Evolutionary conservation across 139 green algal genomes (phyloP).

Genomic region (Chlorella sorokiniana): DNA sequence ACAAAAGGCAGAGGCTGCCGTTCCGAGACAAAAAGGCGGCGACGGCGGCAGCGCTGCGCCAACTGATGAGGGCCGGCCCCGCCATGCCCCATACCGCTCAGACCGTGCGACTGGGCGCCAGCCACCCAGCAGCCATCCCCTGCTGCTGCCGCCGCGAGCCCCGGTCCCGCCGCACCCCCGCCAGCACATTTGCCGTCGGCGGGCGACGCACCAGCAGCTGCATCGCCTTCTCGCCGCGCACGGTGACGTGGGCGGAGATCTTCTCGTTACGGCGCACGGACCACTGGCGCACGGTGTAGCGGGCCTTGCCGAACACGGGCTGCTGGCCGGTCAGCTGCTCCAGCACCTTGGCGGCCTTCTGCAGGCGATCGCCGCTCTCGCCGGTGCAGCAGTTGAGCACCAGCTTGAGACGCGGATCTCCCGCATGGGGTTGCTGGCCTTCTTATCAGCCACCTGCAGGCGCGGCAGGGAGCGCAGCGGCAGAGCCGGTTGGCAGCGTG

Average conservation of each 20-base stretch:
- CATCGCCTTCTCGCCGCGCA: slow-evolving; percentile 98
- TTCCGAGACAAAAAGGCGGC: too few species aligned
- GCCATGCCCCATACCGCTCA: too few species aligned
- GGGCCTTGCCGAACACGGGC: slow-evolving; percentile 96
- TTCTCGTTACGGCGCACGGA: slow-evolving; percentile 99
- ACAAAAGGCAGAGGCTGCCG: too few species aligned
- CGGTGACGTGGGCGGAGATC: slow-evolving; percentile 96
- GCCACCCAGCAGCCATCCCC: too few species aligned
- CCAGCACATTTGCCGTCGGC: neutral
- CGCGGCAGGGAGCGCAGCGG: neutral
- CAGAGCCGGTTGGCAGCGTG: neutral
- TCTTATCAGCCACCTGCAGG: slow-evolving; percentile 67
- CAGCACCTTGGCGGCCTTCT: slow-evolving; percentile 99
- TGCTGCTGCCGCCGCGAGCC: too few species aligned
- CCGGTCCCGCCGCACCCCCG: neutral
- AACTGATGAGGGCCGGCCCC: too few species aligned
- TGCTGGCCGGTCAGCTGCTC: slow-evolving; percentile 99
- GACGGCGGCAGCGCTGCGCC: too few species aligned
- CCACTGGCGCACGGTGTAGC: slow-evolving; percentile 99
- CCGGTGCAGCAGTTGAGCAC: slow-evolving; percentile 98
- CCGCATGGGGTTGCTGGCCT: slow-evolving; percentile 91
- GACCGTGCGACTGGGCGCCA: too few species aligned
- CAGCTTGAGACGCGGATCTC: slow-evolving; percentile 99
- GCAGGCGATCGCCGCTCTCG: slow-evolving; percentile 97
- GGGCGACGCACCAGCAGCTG: slow-evolving; percentile 82